Base-by-base conservation (phyloP, 768 basidiomycete genomes). In the Pisolithus microcarpus region DNA sequence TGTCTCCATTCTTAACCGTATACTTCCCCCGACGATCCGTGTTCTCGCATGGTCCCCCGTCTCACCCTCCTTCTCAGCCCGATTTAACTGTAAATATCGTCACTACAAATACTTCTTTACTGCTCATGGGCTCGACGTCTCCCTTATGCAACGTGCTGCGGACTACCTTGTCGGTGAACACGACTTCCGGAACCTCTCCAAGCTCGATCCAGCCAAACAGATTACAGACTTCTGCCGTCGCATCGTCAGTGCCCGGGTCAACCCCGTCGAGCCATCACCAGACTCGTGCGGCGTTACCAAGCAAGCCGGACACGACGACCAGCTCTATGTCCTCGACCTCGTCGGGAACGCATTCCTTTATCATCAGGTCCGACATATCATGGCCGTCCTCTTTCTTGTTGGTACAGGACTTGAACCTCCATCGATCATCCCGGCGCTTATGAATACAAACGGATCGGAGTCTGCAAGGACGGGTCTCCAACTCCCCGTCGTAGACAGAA, bases 81-180 rank as follows among this genome's bases (percentile, higher is more conserved):
- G 96, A 4, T 93, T 87, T 70, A 85, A 83, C 11, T 97, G 95
- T 71, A 74, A 70, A 48, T 83, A 80, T 60, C 76, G 96, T 36
- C 95, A 99, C 65, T 98, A 99, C 81, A 97, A 95, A 63, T 99
- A 98, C 70, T 95, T 97, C 68, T 98, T 99, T 74, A 78, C 82
- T 31, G 68, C 81, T 0, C 69, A 74, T 30, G 69, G 69, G 28
- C 81, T 97, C 49, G 80, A 94, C 67, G 64, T 94, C 26, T 61
- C 70, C 2, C 75, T 72, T 43, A 97, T 98, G 93, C 78, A 76
- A 53, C 74, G 78, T 31, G 94, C 81, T 1, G 90, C 90, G 0
- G 55, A 70, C 2, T 71, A 77, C 6, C 74, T 99, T 44, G 67
- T 91, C 26, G 95, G 95, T 34, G 82, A 87, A 54, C 93, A 97